Percentiles rank a stretch among this genome's conserved stretches.
Conservation (phyloP, 2,329 filamentous ascomycete genomes). For the Fusarium proliferatum region DNA sequence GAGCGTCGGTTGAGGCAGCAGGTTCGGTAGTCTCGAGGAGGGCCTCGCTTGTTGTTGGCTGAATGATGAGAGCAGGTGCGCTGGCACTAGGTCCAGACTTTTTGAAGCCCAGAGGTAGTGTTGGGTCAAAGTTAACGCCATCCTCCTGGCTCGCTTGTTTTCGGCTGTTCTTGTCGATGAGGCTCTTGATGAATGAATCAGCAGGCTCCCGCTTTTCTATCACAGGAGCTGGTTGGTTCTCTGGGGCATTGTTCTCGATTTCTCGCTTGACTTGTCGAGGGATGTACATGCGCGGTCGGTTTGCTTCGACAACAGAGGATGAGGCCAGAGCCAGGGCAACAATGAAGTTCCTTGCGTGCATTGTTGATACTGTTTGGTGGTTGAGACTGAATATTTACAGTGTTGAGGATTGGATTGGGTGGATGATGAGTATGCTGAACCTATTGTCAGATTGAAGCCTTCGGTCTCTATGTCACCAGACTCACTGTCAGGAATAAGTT, state of each 20-base stretch:
- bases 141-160: constrained; percentile 3
- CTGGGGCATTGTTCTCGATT: constrained; percentile 52
- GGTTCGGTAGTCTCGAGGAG: constrained; percentile 23
- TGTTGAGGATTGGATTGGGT: constrained; percentile 32
- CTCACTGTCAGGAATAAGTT: constrained; percentile 60
- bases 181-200: constrained; percentile 41
- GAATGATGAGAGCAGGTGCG: constrained; percentile 33
- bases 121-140: constrained; percentile 28
- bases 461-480: not conserved
- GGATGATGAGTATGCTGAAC: constrained; percentile 34
- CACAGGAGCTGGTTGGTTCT: constrained; percentile 30
- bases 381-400: constrained; percentile 33
- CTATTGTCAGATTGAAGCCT: constrained; percentile 11
- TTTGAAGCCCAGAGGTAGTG: constrained; percentile 20
- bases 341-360: constrained; percentile 61
- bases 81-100: constrained; percentile 30
- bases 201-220: constrained; percentile 32
- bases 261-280: constrained; percentile 67
- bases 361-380: constrained; percentile 47
- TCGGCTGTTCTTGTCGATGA: constrained; percentile 27
- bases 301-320: constrained; percentile 57
- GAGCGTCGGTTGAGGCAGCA: constrained; percentile 1
- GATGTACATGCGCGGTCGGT: constrained; percentile 66
- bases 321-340: constrained; percentile 62
- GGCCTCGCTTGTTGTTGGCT: constrained; percentile 32